phyloP scores from a whole-genome alignment of 148 eudicot genomes.

The Vaccinium macrocarpon region DNA sequence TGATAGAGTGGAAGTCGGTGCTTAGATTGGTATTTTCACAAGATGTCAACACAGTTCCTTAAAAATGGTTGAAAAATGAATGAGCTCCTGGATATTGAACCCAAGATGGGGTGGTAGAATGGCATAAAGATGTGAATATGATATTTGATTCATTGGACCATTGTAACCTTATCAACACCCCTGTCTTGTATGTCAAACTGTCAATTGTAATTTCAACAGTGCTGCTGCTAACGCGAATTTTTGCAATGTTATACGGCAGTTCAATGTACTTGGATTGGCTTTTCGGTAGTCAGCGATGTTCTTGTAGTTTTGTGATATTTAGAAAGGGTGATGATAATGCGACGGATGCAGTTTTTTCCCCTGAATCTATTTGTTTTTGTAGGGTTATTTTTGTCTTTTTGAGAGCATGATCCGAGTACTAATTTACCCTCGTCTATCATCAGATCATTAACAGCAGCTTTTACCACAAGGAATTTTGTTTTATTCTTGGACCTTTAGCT shows the following conservation, averaged over 20 bases:
- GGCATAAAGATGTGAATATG: neutral
- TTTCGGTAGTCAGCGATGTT: neutral
- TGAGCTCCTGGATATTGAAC: neutral
- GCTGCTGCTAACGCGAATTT: neutral
- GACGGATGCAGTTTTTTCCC: too few species aligned
- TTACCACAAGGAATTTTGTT: too few species aligned
- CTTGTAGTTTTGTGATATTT: neutral
- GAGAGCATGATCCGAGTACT: too few species aligned
- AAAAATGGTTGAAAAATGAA: neutral
- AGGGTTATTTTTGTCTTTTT: too few species aligned
- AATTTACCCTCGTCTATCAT: too few species aligned
- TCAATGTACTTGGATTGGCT: neutral
- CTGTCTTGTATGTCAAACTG: neutral
- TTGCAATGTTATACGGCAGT: neutral
- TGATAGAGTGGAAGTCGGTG: neutral
- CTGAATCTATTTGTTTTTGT: too few species aligned
- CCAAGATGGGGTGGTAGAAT: neutral
- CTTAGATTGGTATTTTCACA: neutral
- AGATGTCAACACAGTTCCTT: neutral
- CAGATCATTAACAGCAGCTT: too few species aligned
- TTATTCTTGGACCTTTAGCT: too few species aligned
- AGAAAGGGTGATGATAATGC: neutral
- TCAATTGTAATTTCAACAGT: neutral
- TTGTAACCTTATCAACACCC: neutral
- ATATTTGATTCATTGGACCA: constrained; percentile 1